phyloP scores from a whole-genome alignment of 1,284 basidiomycete genomes.

The Ceratobasidium sp. region DNA sequence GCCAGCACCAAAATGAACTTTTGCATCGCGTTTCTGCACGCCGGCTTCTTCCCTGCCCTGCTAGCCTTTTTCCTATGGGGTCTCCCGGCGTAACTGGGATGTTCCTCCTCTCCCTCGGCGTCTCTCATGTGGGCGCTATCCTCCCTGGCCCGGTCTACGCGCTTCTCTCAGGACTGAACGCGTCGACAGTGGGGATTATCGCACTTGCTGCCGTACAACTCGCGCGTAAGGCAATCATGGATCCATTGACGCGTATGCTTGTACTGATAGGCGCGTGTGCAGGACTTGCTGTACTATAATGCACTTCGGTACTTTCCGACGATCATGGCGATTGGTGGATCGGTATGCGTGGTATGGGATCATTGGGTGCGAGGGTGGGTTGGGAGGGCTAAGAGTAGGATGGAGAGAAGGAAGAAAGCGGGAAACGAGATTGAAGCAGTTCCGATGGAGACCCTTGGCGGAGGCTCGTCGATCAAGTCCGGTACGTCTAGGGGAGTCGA shows the following conservation, averaged over 20 bases:
- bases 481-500: background rate
- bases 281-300: constrained; percentile 68
- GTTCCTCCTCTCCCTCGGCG: constrained; percentile 66
- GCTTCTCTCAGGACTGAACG: constrained; percentile 70
- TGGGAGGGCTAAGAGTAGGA: no score
- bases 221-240: constrained; percentile 64
- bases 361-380: constrained; percentile 50
- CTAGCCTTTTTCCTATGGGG: constrained; percentile 59
- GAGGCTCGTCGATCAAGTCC: constrained; percentile 8
- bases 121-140: constrained; percentile 61
- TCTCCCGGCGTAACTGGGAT: constrained; percentile 66
- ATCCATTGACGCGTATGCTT: constrained; percentile 63
- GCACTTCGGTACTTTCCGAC: constrained; percentile 63
- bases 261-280: constrained; percentile 64
- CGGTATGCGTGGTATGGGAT: constrained; percentile 58
- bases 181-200: constrained; percentile 70
- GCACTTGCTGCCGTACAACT: constrained; percentile 69
- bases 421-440: constrained; percentile 15
- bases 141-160: constrained; percentile 67
- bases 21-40: constrained; percentile 57
- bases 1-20: constrained; percentile 61
- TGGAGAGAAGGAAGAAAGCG: no score
- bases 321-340: constrained; percentile 58
- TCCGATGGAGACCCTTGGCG: constrained; percentile 30
- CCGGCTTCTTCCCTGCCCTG: constrained; percentile 57